Evolutionary conservation across 2,329 filamentous ascomycete species (phyloP), one percentile per base, ranked within the genome.

Genomic region (Tolypocladium nubicola): DNA sequence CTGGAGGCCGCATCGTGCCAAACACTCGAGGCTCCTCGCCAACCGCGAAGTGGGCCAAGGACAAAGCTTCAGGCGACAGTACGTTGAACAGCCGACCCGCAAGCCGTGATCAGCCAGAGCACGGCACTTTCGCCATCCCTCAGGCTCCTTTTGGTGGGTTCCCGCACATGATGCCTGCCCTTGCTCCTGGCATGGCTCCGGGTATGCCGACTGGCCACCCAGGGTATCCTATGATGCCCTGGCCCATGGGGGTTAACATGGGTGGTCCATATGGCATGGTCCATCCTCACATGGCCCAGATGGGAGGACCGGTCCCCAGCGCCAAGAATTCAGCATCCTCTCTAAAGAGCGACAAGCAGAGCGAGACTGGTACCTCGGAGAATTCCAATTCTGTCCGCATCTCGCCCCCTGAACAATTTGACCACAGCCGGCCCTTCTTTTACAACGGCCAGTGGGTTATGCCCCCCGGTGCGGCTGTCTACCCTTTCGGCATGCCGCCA

Each of bases 1-100:
- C 84, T 59, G 83, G 84, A 58, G 84, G 84, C 47, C 77, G 83
- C 41, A 87, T 87, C 63, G 84, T 87, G 1, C 84, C 83, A 53
- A 87, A 87, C 64, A 85, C 78, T 39, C 77, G 83, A 49, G 76
- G 73, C 14, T 73, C 77, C 6, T 84, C 82, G 10, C 80, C 80
- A 3, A 78, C 77, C 4, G 65, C 74, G 7, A 84, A 83, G 66
- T 76, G 74, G 68, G 62, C 70, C 56, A 79, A 73, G 58, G 79
- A 81, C 37, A 74, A 65, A 54, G 40, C 57, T 39, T 54, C 55
- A 2, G 54, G 63, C 2, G 70, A 72, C 41, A 43, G 47, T 9
- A 23, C 45, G 13, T 21, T n/a, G 60, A 13, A 38, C 52, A n/a
- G 41, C 41, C 53, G 54, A 54, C 6, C 47, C 7, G 7, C 45